Conservation (phyloP, 495 filamentous ascomycete genomes). For the Podospora fimiseda region DNA sequence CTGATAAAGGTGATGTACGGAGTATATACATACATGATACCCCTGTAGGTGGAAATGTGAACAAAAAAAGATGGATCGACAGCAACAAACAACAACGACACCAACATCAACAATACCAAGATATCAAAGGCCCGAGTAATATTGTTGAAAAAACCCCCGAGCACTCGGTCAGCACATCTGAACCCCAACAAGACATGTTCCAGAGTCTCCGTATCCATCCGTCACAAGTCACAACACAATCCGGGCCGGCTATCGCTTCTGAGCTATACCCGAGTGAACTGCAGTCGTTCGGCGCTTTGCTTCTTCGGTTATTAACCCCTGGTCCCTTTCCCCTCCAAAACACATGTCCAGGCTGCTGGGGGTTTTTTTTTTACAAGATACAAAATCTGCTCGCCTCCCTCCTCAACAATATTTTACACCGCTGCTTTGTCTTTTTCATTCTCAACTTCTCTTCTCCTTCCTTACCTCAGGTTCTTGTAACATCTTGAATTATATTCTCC, state of each 20-base stretch:
- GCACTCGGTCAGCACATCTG: no score
- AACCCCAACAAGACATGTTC: not conserved
- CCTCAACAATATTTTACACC: not conserved
- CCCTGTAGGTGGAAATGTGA: no score
- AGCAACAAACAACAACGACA: not conserved
- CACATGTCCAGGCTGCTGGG: not conserved
- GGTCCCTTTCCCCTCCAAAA: not conserved
- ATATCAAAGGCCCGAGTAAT: not conserved
- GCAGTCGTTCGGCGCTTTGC: slow-evolving; percentile 6
- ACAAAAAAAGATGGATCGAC: not conserved
- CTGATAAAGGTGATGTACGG: no score
- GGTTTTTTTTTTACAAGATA: not conserved
- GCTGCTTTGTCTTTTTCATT: not conserved
- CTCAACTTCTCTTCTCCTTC: not conserved
- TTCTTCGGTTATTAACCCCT: slow-evolving; percentile 1
- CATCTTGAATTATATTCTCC: not conserved
- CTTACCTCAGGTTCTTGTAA: not conserved
- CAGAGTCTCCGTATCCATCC: not conserved
- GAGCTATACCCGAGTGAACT: not conserved
- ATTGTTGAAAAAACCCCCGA: not conserved
- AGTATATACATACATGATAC: no score
- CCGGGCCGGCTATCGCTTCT: not conserved
- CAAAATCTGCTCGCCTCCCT: not conserved
- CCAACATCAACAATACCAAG: not conserved
- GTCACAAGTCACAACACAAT: not conserved